A percentile compares a stretch with the other conserved stretches of the same genome.
Evolutionary conservation across 495 filamentous ascomycete genomes (phyloP).

Genomic region (Penicillium ochrochloron): DNA sequence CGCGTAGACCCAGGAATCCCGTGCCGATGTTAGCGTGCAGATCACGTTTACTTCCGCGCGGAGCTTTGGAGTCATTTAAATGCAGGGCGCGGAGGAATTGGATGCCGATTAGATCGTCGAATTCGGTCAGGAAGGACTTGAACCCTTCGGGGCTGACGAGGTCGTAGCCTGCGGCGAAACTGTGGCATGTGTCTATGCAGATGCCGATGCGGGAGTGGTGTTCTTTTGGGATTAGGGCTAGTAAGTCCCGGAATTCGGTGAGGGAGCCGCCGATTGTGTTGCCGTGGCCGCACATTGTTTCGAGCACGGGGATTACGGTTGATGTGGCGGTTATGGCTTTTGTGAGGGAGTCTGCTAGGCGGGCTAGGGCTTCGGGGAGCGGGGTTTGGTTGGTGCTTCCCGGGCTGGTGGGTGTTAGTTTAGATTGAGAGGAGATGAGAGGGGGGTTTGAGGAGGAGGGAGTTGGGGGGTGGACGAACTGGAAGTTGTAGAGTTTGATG

Average conservation of each 20-base stretch:
- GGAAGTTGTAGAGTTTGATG: slow-evolving; percentile 94
- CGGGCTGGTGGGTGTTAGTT: slow-evolving; percentile 53
- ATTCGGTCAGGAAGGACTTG: slow-evolving; percentile 68
- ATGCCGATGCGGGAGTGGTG: slow-evolving; percentile 90
- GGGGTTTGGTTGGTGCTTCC: slow-evolving; percentile 72
- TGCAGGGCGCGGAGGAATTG: slow-evolving; percentile 84
- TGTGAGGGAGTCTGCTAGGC: slow-evolving; percentile 80
- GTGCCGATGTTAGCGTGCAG: slow-evolving; percentile 94
- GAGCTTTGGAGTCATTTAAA: slow-evolving; percentile 92
- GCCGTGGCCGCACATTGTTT: slow-evolving; percentile 92
- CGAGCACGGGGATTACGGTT: slow-evolving; percentile 79
- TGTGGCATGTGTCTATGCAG: slow-evolving; percentile 95
- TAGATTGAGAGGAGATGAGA: not conserved
- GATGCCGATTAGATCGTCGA: slow-evolving; percentile 79
- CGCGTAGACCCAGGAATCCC: slow-evolving; percentile 85
- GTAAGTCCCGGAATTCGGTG: slow-evolving; percentile 83
- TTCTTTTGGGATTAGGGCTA: slow-evolving; percentile 65
- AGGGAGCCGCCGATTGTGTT: slow-evolving; percentile 87
- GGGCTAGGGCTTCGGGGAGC: slow-evolving; percentile 69
- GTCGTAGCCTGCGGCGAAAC: slow-evolving; percentile 93
- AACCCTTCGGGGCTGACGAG: slow-evolving; percentile 77
- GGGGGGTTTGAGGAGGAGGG: slow-evolving; percentile 1
- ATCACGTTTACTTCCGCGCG: slow-evolving; percentile 75
- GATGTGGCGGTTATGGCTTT: slow-evolving; percentile 74
- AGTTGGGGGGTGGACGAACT: slow-evolving; percentile 45